Conservation (phyloP, 768 basidiomycete species). For the Porpolomopsis calyptriformis region DNA sequence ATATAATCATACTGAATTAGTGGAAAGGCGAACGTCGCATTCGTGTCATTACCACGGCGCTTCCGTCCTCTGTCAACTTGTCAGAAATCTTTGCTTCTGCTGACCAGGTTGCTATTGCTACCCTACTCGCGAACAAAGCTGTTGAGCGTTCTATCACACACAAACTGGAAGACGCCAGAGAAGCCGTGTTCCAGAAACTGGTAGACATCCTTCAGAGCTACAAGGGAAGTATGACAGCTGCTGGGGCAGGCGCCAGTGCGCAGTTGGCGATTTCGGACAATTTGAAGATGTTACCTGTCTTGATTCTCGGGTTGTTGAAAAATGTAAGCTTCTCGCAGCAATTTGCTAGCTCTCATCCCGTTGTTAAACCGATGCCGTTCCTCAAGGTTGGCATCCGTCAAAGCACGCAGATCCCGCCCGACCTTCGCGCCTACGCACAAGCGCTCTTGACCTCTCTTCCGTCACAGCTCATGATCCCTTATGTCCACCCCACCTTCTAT, state of each 20-base stretch:
- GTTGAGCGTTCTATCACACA: conserved; percentile 80
- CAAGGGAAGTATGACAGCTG: conserved; percentile 94
- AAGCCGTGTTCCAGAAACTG: conserved; percentile 72
- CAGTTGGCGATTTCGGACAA: conserved; percentile 90
- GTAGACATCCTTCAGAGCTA: conserved; percentile 79
- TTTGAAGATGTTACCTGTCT: conserved; percentile 85
- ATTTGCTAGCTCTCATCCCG: neutral
- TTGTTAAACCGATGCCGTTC: conserved; percentile 2
- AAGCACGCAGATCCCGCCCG: conserved; percentile 94
- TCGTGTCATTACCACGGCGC: conserved; percentile 78
- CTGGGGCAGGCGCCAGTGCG: conserved; percentile 87
- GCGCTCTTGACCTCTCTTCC: conserved; percentile 84
- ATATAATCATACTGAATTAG: neutral
- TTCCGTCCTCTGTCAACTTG: conserved; percentile 79
- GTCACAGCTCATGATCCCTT: conserved; percentile 83
- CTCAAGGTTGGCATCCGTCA: conserved; percentile 83
- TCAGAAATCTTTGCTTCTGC: conserved; percentile 86
- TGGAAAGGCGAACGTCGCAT: conserved; percentile 69
- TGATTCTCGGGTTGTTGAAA: conserved; percentile 85
- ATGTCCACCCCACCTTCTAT: conserved; percentile 92
- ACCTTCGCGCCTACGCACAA: conserved; percentile 92
- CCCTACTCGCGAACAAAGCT: conserved; percentile 83
- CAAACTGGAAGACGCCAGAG: conserved; percentile 83
- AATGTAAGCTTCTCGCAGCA: conserved; percentile 46
- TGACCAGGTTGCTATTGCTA: conserved; percentile 79